These are phyloP conservation scores for Metschnikowia lachancei DNA, from an alignment of 805 yeast genomes.

Conservation along the genomic window DNA sequence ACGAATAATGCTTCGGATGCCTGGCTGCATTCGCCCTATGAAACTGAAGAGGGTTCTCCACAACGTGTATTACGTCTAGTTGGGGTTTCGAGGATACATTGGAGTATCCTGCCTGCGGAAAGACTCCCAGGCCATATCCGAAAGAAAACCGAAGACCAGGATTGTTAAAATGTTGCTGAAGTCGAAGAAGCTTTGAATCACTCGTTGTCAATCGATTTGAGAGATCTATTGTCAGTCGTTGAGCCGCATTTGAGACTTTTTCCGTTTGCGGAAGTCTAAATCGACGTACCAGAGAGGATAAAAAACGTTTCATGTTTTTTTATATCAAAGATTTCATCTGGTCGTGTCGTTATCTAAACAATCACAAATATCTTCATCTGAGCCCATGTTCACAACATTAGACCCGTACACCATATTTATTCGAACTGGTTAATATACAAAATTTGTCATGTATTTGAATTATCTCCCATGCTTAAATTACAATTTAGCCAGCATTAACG, in stretches of 20 bases:
- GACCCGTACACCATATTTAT: neutral
- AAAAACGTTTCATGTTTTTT: neutral
- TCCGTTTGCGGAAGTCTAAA: neutral
- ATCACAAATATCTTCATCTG: neutral
- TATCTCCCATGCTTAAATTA: no score
- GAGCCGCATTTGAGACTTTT: neutral
- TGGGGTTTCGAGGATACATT: conserved; percentile 52
- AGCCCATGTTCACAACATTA: neutral
- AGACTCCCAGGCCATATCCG: conserved; percentile 95
- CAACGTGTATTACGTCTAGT: conserved; percentile 82
- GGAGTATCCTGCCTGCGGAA: conserved; percentile 56
- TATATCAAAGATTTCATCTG: neutral
- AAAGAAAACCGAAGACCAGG: conserved; percentile 78
- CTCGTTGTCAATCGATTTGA: neutral
- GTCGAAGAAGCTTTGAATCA: conserved; percentile 6
- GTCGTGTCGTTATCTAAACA: neutral
- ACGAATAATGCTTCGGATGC: conserved; percentile 76
- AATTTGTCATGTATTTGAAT: no score
- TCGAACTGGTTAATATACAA: neutral
- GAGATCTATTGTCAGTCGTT: neutral
- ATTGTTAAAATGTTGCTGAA: conserved; percentile 9
- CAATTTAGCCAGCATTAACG: no score
- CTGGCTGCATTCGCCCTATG: conserved; percentile 69
- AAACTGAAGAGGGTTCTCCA: conserved; percentile 70
- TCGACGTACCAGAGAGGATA: neutral